Percentiles rank a stretch among this genome's conserved stretches.
Evolutionary conservation across 148 eudicot species (phyloP).

Genomic region (Diospyros kaki): DNA sequence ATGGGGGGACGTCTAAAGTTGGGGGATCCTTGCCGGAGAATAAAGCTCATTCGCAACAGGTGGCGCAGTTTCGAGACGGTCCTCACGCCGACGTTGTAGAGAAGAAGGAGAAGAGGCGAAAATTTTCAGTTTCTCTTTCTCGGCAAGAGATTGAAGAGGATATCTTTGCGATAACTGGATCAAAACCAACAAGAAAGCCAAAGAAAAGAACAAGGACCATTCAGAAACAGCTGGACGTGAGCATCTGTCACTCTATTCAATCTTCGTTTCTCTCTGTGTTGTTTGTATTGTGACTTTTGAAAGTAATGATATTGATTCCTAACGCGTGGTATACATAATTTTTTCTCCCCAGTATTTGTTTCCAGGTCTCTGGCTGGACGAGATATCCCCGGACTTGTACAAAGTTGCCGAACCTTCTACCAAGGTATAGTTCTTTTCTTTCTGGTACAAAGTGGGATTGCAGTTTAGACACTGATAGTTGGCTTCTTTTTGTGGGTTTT

Average conservation of each 20-base stretch:
- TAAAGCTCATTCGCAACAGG: constrained; percentile 13
- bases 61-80: constrained; percentile 2
- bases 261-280: not conserved
- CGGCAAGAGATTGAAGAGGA: constrained; percentile 46
- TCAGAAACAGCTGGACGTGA: constrained; percentile 40
- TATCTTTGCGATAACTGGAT: constrained; percentile 29
- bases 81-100: not conserved
- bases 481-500: not conserved
- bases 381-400: constrained; percentile 32
- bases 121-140: constrained; percentile 20
- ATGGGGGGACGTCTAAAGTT: constrained; percentile 2
- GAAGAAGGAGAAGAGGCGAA: constrained; percentile 19
- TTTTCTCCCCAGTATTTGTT: constrained; percentile 23
- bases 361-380: constrained; percentile 35
- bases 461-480: not conserved
- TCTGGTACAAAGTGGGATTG: not conserved
- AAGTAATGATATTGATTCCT: not conserved
- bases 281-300: not conserved
- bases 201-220: constrained; percentile 30
- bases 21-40: constrained; percentile 14
- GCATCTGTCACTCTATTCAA: not conserved
- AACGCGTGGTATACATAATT: not conserved
- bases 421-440: constrained; percentile 23
- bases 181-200: constrained; percentile 36
- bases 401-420: constrained; percentile 28